Base-by-base conservation (phyloP, 2,329 filamentous ascomycete genomes). In the Acrocalymma vagum region DNA sequence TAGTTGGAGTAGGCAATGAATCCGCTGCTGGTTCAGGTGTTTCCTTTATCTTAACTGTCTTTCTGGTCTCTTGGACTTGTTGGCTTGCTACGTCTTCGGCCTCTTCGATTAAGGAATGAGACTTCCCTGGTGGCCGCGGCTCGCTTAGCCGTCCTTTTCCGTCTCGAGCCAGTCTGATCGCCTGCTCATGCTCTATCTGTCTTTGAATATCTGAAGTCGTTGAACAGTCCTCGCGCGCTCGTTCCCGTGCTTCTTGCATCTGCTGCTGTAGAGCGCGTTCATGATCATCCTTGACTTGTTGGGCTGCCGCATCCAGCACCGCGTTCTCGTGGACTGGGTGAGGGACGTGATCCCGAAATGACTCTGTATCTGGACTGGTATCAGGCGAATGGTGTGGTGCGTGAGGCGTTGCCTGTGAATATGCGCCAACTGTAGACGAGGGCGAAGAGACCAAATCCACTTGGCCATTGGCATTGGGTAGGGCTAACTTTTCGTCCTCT, bases 341-440 rank as follows among this genome's bases (percentile, higher is more conserved):
- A 49, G 60, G 50, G 48, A 60, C 25, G 48, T 49, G 63, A 18
- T 72, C 71, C 8, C 65, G 70, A 42, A 75, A 73, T 30, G 72
- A 66, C 18, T 73, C 86, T 38, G 86, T 81, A 38, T 87, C 87
- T 1, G 87, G 85, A 55, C 87, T 91, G 2, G 88, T 91, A 53
- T 87, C 85, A 1, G 87, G 83, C 2, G 88, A 91, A 6, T 78
- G 80, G 48, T 86, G 81, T 45, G 85, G 80, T 25, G 85, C 78
- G 23, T 79, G 81, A 2, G 89, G 87, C 0, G 89, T 94, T 15
- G 86, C 83, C 38, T 84, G 84, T 28, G 87, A 91, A 55, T 86
- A 85, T 2, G 85, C 80, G 21, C 78, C 83, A 38, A 82, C 73
- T 1, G 87, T 91, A 5, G 89, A 93, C 7, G 76, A 80, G 16